Evolutionary conservation across 306 rosid species (phyloP).

Genomic region (Erythrophleum fordii): DNA sequence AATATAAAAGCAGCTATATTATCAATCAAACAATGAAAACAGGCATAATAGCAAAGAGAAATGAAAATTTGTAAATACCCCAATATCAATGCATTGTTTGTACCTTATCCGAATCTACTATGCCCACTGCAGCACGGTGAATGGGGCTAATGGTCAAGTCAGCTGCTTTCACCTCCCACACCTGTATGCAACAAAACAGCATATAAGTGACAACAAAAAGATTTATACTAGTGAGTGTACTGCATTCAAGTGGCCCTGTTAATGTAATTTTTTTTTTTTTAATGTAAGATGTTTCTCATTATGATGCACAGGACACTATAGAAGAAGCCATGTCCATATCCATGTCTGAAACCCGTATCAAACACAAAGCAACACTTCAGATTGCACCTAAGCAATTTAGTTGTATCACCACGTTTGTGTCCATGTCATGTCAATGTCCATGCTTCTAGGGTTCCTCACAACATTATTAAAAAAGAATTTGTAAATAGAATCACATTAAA

Average conservation of each 20-base stretch:
- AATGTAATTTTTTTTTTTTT: slow-evolving; percentile 10
- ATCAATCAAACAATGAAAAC: slow-evolving; percentile 25
- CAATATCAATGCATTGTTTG: slow-evolving; percentile 14
- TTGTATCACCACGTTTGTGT: background rate
- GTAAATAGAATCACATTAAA: background rate
- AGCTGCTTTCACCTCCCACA: slow-evolving; percentile 98
- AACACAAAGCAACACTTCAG: background rate
- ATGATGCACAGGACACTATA: background rate
- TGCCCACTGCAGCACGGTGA: slow-evolving; percentile 88
- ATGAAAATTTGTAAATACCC: slow-evolving; percentile 14
- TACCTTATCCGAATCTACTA: slow-evolving; percentile 80
- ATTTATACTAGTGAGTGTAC: background rate
- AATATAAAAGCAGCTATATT: slow-evolving; percentile 22
- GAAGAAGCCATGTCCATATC: background rate
- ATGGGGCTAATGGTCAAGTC: slow-evolving; percentile 96
- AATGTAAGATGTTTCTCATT: background rate
- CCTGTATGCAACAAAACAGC: slow-evolving; percentile 51
- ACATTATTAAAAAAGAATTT: background rate
- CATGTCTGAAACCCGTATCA: background rate
- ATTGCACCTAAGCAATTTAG: background rate
- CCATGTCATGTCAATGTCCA: background rate
- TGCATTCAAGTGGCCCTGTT: background rate
- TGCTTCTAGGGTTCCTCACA: background rate
- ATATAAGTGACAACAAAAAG: slow-evolving; percentile 3
- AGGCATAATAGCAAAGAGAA: slow-evolving; percentile 2